Evolutionary conservation across 2,329 filamentous ascomycete species (phyloP).

Genomic region (Gaeumannomyces tritici): DNA sequence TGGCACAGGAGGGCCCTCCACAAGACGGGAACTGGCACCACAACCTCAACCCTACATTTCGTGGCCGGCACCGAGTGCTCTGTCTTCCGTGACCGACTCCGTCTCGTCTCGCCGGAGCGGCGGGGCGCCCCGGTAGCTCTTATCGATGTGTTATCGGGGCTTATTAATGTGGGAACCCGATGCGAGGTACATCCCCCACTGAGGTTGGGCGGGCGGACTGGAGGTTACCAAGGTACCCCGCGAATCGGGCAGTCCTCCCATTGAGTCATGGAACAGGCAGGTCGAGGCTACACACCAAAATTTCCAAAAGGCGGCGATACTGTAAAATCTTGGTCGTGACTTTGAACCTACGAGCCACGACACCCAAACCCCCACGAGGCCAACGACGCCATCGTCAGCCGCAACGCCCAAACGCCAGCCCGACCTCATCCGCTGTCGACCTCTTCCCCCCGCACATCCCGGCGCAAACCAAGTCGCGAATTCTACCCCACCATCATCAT

Average conservation of each 20-base stretch:
- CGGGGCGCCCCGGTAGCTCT: too few species aligned
- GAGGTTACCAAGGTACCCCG: background rate
- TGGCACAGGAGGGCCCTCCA: too few species aligned
- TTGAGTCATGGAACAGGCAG: slow-evolving; percentile 1
- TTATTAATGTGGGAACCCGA: background rate
- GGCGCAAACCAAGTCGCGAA: background rate
- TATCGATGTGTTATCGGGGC: background rate
- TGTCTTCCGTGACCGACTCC: background rate
- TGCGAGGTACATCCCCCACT: background rate
- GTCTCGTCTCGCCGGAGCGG: background rate
- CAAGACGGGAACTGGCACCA: background rate
- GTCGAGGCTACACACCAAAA: slow-evolving; percentile 3
- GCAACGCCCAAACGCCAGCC: slow-evolving; percentile 2
- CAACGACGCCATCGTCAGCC: background rate
- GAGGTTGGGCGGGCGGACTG: too few species aligned
- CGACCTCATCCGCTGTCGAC: background rate
- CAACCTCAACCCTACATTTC: background rate
- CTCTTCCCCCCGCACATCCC: background rate
- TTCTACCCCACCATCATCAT: slow-evolving; percentile 20
- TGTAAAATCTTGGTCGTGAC: slow-evolving; percentile 2
- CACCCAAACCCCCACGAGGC: background rate
- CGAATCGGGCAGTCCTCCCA: background rate
- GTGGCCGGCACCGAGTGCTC: background rate
- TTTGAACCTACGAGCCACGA: background rate
- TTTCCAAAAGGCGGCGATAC: slow-evolving; percentile 1